phyloP scores from a whole-genome alignment of 1,139 yeast species.

The Geotrichum siamense region DNA sequence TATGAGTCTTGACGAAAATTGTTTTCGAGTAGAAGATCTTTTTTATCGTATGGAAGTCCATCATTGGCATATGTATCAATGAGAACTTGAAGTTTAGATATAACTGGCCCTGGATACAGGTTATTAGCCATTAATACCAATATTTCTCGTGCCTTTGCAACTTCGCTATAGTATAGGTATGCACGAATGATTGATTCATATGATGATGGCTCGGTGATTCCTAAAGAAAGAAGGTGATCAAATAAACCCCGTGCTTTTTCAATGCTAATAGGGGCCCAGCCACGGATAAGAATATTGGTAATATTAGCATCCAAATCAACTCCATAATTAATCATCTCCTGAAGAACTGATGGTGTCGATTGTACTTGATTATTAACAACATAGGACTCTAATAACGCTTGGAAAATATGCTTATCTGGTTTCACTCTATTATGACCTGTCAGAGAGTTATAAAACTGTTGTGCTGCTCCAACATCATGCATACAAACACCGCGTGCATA shows the following conservation, averaged over 20 bases:
- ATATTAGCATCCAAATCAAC: constrained; percentile 35
- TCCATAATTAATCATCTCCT: constrained; percentile 34
- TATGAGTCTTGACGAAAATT: constrained; percentile 11
- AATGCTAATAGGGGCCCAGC: constrained; percentile 35
- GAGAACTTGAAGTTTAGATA: constrained; percentile 21
- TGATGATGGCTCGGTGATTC: constrained; percentile 35
- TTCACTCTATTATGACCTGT: constrained; percentile 28
- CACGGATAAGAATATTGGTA: constrained; percentile 35
- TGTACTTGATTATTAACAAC: constrained; percentile 31
- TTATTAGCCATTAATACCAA: constrained; percentile 28
- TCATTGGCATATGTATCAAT: constrained; percentile 16
- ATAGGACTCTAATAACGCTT: constrained; percentile 37
- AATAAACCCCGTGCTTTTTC: constrained; percentile 32
- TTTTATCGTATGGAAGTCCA: constrained; percentile 4
- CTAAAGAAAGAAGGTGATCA: constrained; percentile 26
- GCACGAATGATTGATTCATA: constrained; percentile 36
- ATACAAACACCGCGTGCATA: constrained; percentile 37
- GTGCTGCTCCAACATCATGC: constrained; percentile 33
- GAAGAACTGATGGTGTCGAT: constrained; percentile 31
- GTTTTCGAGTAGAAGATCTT: constrained; percentile 12
- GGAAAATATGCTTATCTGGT: constrained; percentile 37
- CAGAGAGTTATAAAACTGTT: constrained; percentile 32
- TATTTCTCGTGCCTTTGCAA: constrained; percentile 26
- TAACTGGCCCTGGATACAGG: constrained; percentile 31
- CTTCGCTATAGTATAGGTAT: constrained; percentile 28